Evolutionary conservation across 441 rosid species (phyloP).

Genomic region (Corymbia calophylla): DNA sequence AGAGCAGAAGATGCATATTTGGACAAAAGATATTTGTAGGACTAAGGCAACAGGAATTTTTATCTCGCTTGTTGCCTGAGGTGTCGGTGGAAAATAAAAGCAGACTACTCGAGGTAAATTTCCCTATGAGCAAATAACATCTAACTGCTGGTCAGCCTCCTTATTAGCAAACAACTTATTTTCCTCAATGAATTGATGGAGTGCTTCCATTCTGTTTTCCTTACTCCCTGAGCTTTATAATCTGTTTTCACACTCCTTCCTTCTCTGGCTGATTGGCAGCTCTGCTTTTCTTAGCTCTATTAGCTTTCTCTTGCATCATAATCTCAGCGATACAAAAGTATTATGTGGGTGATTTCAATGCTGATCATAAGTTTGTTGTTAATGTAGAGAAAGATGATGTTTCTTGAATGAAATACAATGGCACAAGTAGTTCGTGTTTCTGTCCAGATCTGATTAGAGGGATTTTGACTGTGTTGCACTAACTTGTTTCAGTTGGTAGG

Average conservation of each 20-base stretch:
- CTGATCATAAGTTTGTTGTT: not conserved
- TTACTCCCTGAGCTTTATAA: not conserved
- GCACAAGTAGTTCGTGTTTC: not conserved
- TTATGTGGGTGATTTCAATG: not conserved
- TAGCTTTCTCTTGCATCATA: not conserved
- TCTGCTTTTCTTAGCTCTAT: not conserved
- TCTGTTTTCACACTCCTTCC: not conserved
- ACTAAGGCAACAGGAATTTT: conserved; percentile 1
- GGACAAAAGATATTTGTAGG: conserved; percentile 7
- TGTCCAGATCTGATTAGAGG: not conserved
- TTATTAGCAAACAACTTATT: not conserved
- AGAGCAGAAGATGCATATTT: not conserved
- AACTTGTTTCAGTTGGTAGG: not conserved
- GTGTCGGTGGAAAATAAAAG: not conserved
- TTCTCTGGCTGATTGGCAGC: not conserved
- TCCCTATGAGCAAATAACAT: not conserved
- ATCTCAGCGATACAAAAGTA: not conserved
- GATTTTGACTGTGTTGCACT: not conserved
- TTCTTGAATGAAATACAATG: not conserved
- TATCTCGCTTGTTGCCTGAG: conserved; percentile 3
- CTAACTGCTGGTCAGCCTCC: not conserved
- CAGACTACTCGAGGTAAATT: not conserved
- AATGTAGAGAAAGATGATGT: not conserved
- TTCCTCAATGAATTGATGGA: not conserved
- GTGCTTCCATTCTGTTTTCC: not conserved